Percentiles rank a stretch among this genome's conserved stretches.
These are phyloP conservation scores for Hemisphaericaspora subhashii DNA, from an alignment of 1,139 yeast species.

Conservation along the genomic window DNA sequence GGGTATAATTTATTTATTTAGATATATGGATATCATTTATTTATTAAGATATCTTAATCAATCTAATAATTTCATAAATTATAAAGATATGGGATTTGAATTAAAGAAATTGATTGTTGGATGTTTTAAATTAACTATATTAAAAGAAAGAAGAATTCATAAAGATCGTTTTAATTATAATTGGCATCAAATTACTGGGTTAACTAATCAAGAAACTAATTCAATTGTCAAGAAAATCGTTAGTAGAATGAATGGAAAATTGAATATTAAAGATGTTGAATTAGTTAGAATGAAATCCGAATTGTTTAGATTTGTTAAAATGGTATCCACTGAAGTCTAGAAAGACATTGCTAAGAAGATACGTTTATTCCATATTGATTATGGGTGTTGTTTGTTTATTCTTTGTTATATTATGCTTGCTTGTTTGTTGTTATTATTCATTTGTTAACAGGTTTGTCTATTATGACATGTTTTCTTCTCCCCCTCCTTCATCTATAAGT, in stretches of 20 bases:
- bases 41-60: constrained; percentile 49
- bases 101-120: constrained; percentile 46
- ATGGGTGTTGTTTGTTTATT: constrained; percentile 1
- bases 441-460: not conserved
- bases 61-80: constrained; percentile 45
- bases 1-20: constrained; percentile 44
- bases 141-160: constrained; percentile 25
- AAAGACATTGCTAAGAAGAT: not conserved
- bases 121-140: constrained; percentile 42
- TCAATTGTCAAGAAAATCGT: constrained; percentile 39
- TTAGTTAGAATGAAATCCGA: constrained; percentile 40
- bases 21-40: constrained; percentile 52
- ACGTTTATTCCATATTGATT: constrained; percentile 3
- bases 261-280: constrained; percentile 41
- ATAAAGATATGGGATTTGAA: constrained; percentile 47
- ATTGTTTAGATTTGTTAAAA: constrained; percentile 44
- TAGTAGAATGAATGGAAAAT: constrained; percentile 45
- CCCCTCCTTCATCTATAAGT: too few relatives aligned
- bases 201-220: constrained; percentile 38
- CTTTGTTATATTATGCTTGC: not conserved
- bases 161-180: constrained; percentile 19
- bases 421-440: not conserved
- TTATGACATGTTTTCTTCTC: not conserved
- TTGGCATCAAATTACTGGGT: constrained; percentile 43
- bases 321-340: constrained; percentile 38